Percentiles rank a stretch among this genome's conserved stretches.
Evolutionary conservation across 495 filamentous ascomycete genomes (phyloP).

Genomic region (Aspergillus affinis): DNA sequence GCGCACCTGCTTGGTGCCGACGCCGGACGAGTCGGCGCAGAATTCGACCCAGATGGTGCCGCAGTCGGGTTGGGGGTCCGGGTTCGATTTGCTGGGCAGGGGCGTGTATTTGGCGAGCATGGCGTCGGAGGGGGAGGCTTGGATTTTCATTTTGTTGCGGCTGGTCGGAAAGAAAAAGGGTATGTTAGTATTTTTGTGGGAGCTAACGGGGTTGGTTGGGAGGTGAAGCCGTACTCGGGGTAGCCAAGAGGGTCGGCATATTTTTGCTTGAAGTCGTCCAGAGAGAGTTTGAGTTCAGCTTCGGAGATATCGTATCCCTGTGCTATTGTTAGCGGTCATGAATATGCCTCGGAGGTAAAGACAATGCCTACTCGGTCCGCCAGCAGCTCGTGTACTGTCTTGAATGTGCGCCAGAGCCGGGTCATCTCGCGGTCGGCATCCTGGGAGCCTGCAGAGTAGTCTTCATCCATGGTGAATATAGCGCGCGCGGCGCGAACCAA

Average conservation of each 20-base stretch:
- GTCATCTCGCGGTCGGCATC: slow-evolving; percentile 67
- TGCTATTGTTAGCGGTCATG: slow-evolving; percentile 17
- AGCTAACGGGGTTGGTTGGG: slow-evolving; percentile 1
- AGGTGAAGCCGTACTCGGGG: slow-evolving; percentile 65
- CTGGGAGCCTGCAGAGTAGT: slow-evolving; percentile 44
- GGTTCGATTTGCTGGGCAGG: slow-evolving; percentile 60
- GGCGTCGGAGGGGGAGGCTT: slow-evolving; percentile 71
- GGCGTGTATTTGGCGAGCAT: slow-evolving; percentile 85
- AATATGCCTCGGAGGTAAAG: neutral
- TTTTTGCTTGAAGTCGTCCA: slow-evolving; percentile 68
- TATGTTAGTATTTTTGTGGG: slow-evolving; percentile 12
- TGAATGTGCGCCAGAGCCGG: slow-evolving; percentile 82
- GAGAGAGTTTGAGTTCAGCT: slow-evolving; percentile 79
- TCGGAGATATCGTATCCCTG: slow-evolving; percentile 92
- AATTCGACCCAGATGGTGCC: slow-evolving; percentile 95
- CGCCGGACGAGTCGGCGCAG: slow-evolving; percentile 61
- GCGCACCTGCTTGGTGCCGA: slow-evolving; percentile 91
- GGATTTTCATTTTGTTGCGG: slow-evolving; percentile 80
- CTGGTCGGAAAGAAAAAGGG: slow-evolving; percentile 47
- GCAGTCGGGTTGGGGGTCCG: slow-evolving; percentile 66
- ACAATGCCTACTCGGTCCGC: slow-evolving; percentile 65
- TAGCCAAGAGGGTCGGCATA: slow-evolving; percentile 69
- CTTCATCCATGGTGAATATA: slow-evolving; percentile 51
- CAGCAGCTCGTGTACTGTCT: slow-evolving; percentile 85
- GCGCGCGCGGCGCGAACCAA: slow-evolving; percentile 15